Percentiles rank a stretch among this genome's conserved stretches.
Conservation (phyloP, 177 flowering plant genomes). For the Vitis hybrid region DNA sequence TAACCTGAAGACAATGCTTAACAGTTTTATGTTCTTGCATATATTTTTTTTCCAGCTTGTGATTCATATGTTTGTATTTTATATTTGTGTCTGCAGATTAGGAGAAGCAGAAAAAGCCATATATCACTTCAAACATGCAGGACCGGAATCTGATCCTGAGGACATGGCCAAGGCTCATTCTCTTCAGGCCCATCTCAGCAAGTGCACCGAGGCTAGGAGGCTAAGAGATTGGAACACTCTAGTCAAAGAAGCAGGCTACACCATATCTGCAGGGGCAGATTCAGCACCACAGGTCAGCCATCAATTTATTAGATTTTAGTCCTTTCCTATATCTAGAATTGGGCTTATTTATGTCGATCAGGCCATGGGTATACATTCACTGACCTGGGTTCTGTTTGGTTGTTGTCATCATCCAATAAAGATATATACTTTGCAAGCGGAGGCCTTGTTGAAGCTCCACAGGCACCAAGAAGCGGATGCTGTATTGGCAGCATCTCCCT, state of each 20-base stretch:
- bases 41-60: too few relatives aligned
- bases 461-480: conserved; percentile 60
- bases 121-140: conserved; percentile 66
- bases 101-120: conserved; percentile 67
- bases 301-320: too few relatives aligned
- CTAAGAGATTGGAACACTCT: conserved; percentile 56
- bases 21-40: too few relatives aligned
- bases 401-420: conserved; percentile 6
- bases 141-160: conserved; percentile 57
- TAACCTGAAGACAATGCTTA: too few relatives aligned
- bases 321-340: too few relatives aligned
- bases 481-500: conserved; percentile 38
- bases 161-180: conserved; percentile 35
- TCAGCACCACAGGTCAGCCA: conserved; percentile 57
- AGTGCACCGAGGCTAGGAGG: conserved; percentile 59
- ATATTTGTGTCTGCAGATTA: conserved; percentile 34
- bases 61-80: background rate
- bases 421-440: conserved; percentile 71
- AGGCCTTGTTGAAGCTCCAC: conserved; percentile 58
- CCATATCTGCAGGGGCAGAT: conserved; percentile 59
- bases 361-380: too few relatives aligned
- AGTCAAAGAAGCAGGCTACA: conserved; percentile 29
- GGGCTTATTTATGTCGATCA: too few relatives aligned
- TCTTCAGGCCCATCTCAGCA: conserved; percentile 45
- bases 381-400: background rate